Evolutionary conservation across 805 yeast species (phyloP).

Genomic region (Kazachstania bromeliacearum): DNA sequence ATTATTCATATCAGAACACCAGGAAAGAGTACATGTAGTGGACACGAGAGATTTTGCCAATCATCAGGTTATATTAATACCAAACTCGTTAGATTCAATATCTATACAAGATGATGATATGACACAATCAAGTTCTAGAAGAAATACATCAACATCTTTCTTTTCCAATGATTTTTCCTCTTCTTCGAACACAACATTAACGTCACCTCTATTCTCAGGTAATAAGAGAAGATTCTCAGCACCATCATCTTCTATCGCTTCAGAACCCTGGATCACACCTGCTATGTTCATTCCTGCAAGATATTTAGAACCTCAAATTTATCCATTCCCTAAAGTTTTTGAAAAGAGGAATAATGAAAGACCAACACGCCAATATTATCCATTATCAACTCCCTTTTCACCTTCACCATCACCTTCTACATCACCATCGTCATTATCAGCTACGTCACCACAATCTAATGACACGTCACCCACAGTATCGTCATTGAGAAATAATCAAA

Average conservation of each 20-base stretch:
- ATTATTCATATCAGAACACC: slow-evolving; percentile 71
- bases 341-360: slow-evolving; percentile 2
- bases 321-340: slow-evolving; percentile 24
- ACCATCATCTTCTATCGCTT: slow-evolving; percentile 5
- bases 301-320: slow-evolving; percentile 23
- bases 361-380: neutral
- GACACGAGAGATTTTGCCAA: slow-evolving; percentile 66
- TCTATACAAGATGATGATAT: neutral
- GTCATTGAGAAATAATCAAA: neutral
- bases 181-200: slow-evolving; percentile 1
- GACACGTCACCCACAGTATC: neutral
- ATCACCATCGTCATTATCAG: slow-evolving; percentile 1
- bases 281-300: slow-evolving; percentile 23
- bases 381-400: neutral
- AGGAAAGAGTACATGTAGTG: slow-evolving; percentile 75
- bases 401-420: neutral
- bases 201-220: neutral
- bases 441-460: slow-evolving; percentile 1
- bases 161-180: neutral
- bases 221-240: slow-evolving; percentile 11
- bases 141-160: neutral
- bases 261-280: slow-evolving; percentile 22
- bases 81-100: slow-evolving; percentile 28
- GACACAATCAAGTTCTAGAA: neutral
- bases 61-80: slow-evolving; percentile 68